Base-by-base conservation (phyloP, 176 grass and related monocot species). In the Ampelocalamus luodianensis region DNA sequence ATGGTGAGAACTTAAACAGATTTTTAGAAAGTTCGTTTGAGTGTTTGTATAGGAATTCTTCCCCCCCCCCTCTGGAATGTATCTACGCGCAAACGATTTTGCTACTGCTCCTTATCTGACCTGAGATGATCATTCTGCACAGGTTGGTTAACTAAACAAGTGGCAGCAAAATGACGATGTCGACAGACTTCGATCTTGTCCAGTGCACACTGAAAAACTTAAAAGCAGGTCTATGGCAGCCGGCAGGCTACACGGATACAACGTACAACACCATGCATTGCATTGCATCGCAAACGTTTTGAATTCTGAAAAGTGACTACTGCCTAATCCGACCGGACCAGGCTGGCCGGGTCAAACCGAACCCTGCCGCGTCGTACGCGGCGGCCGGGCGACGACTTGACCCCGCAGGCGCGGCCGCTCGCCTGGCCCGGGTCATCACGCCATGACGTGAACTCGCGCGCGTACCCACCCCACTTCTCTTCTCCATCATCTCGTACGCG, bases 311-410 rank as follows among this genome's bases (percentile, higher is more conserved):
- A 53, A 53, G 54, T 22, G 54, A 56, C 20, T 18, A 7, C 17
- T 58, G 55, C 20, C 55, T 58, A 10, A 58, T 58, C 20, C 8
- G 20, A 58, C 12, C 17, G 1, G 5, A 15, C 5, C 46, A 49
- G 46, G 4, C 1, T 15, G 46, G 1, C 55, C 6, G 14, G 13
- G 14, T 29, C 46, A 61, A 32, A 62, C 23, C 38, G 1, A 45
- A 15, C 29, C 4, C 17, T 79, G 23, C 40, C 76, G 4, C 42
- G 29, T 29, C 29, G 29, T 29, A 29, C 29, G 29, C 60, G 43
- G 43, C 60, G 59, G 60, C 26, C 42, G 38, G 76, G 76, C 76
- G 59, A 65, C 24, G 76, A 76, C 50, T 48, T 65, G 56, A 50
- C 48, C 48, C 14, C 14, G 48, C 48, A 14, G 0, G 45, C 14